Percentiles rank a stretch among this genome's conserved stretches.
Evolutionary conservation across 805 yeast species (phyloP).

Genomic region (Myxozyma mucilagina): DNA sequence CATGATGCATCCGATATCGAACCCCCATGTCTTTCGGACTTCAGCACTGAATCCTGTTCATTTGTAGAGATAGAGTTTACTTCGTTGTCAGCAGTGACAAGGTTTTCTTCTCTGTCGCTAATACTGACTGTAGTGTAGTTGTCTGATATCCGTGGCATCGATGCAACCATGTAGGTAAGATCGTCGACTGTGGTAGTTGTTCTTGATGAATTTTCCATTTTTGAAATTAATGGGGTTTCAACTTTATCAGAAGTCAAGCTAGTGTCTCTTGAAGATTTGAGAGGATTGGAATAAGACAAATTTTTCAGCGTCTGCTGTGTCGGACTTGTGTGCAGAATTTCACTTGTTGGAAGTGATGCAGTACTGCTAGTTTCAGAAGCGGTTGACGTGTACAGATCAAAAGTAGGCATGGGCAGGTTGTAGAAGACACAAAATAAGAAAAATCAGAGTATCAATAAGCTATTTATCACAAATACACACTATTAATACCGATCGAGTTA

Average conservation of each 20-base stretch:
- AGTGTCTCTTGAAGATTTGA: background rate
- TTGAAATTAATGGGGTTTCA: background rate
- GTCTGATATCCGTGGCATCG: slow-evolving; percentile 7
- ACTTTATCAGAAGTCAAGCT: no score
- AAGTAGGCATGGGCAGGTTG: background rate
- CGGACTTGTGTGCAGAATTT: background rate
- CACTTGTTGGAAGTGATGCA: background rate
- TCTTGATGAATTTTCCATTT: background rate
- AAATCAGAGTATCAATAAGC: no score
- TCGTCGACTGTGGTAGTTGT: background rate
- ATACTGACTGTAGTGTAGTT: background rate
- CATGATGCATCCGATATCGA: background rate
- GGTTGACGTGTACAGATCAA: background rate
- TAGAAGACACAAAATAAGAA: background rate
- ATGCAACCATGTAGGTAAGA: slow-evolving; percentile 1
- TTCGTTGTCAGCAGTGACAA: background rate
- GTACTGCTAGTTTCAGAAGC: background rate
- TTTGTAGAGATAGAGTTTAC: background rate
- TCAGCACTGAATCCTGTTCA: background rate
- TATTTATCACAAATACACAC: no score
- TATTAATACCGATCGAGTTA: no score
- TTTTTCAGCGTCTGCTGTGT: background rate
- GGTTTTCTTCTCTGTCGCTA: background rate
- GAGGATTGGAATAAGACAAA: background rate
- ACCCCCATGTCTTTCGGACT: background rate